phyloP scores from a whole-genome alignment of 2,329 filamentous ascomycete species.

The Fusarium metavorans region DNA sequence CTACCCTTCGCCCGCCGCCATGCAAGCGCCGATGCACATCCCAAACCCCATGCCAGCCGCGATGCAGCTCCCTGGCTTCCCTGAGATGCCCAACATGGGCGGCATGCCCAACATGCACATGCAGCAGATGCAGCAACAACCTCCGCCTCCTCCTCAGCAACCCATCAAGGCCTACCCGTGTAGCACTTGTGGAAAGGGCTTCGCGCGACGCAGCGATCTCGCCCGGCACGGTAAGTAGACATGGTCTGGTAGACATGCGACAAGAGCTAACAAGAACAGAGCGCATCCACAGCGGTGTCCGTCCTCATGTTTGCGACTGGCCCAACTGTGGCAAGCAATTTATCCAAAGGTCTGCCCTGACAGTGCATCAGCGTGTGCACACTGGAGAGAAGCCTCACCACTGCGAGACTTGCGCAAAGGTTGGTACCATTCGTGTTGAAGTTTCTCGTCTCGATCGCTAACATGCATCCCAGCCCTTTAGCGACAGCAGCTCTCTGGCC shows the following conservation, averaged over 20 bases:
- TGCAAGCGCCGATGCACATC: slow-evolving; percentile 63
- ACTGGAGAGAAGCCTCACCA: slow-evolving; percentile 98
- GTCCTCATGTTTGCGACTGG: slow-evolving; percentile 93
- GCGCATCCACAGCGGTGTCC: slow-evolving; percentile 91
- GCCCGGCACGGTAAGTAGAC: slow-evolving; percentile 84
- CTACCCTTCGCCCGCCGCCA: slow-evolving; percentile 66
- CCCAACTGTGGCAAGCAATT: slow-evolving; percentile 94
- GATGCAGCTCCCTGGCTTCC: slow-evolving; percentile 59
- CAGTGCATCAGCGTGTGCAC: slow-evolving; percentile 94
- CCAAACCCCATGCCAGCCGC: slow-evolving; percentile 56
- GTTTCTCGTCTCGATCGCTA: slow-evolving; percentile 6
- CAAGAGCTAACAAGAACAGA: slow-evolving; percentile 69
- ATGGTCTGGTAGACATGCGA: neutral
- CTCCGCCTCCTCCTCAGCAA: slow-evolving; percentile 49
- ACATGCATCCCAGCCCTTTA: slow-evolving; percentile 78
- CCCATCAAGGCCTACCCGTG: slow-evolving; percentile 83
- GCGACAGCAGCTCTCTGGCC: slow-evolving; percentile 93
- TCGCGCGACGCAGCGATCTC: slow-evolving; percentile 92
- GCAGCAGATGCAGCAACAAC: slow-evolving; percentile 52
- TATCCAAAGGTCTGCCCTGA: slow-evolving; percentile 95
- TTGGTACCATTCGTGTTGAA: slow-evolving; percentile 55
- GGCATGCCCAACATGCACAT: slow-evolving; percentile 53
- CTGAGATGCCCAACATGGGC: slow-evolving; percentile 57
- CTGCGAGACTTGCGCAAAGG: slow-evolving; percentile 97
- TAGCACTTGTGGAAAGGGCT: slow-evolving; percentile 89